These are phyloP conservation scores for Tolypocladium inflatum DNA, from an alignment of 2,329 filamentous ascomycete species.

Conservation along the genomic window DNA sequence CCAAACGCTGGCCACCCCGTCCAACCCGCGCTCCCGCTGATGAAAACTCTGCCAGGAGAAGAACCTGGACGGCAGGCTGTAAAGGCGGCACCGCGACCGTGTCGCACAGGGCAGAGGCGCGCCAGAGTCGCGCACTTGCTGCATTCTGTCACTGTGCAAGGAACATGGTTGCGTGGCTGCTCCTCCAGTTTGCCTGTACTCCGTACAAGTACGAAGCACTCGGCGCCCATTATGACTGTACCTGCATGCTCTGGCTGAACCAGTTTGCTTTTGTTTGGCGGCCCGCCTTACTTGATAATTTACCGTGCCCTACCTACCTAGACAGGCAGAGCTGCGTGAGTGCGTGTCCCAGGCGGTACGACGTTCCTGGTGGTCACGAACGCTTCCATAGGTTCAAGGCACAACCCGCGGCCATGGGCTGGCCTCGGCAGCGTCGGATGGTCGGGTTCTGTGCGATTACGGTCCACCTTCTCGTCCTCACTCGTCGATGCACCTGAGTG, in stretches of 20 bases:
- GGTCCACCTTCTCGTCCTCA: not conserved
- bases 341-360: not conserved
- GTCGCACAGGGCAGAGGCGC: conserved; percentile 8
- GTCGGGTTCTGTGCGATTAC: not conserved
- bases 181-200: not conserved
- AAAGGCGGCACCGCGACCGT: conserved; percentile 12
- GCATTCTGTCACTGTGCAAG: not conserved
- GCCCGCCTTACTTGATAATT: conserved; percentile 1
- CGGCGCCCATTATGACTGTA: conserved; percentile 1
- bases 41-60: conserved; percentile 24
- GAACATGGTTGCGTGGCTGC: not conserved
- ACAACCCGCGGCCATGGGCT: not conserved
- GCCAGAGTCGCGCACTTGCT: not conserved
- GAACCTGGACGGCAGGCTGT: conserved; percentile 13
- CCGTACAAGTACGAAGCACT: not conserved
- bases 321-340: not conserved
- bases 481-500: not conserved
- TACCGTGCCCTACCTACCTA: conserved; percentile 1
- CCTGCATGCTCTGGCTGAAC: not conserved
- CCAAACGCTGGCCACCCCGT: not conserved
- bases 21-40: not conserved
- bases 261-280: conserved; percentile 1
- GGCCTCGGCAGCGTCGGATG: not conserved
- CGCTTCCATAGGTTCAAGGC: no score
- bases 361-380: not conserved